phyloP scores from a whole-genome alignment of 2,329 filamentous ascomycete species.

The Phyllosticta citribraziliensis region DNA sequence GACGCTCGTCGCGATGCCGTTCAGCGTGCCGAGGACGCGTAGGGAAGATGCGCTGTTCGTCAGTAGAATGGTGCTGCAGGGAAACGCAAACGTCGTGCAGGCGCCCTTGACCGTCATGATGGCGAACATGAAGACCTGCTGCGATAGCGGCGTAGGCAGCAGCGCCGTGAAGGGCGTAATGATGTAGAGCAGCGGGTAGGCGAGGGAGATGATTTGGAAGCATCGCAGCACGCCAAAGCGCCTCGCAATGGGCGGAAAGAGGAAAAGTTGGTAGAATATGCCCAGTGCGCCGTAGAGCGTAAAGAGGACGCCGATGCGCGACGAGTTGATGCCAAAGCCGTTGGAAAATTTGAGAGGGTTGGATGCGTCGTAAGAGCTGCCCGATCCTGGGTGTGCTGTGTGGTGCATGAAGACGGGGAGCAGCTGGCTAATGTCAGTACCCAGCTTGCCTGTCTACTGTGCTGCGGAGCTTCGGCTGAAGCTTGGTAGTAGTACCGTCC shows the following conservation, averaged over 20 bases:
- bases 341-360: constrained; percentile 70
- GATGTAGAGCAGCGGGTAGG: constrained; percentile 68
- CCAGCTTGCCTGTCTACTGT: too few relatives aligned
- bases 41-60: constrained; percentile 77
- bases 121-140: constrained; percentile 51
- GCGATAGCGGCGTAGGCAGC: constrained; percentile 37
- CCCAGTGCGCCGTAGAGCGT: constrained; percentile 72
- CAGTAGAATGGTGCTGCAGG: constrained; percentile 78
- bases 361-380: constrained; percentile 35
- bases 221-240: constrained; percentile 65
- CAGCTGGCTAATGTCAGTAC: constrained; percentile 31
- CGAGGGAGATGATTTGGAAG: constrained; percentile 55
- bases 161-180: constrained; percentile 74
- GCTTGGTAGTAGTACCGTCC: too few relatives aligned
- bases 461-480: too few relatives aligned
- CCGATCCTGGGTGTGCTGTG: constrained; percentile 38
- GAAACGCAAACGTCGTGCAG: constrained; percentile 75
- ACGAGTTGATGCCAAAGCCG: constrained; percentile 65
- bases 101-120: constrained; percentile 68
- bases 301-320: constrained; percentile 75
- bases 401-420: constrained; percentile 84
- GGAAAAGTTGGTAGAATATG: constrained; percentile 72
- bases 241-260: constrained; percentile 69
- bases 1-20: constrained; percentile 79
- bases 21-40: constrained; percentile 73